Evolutionary conservation across 2,329 filamentous ascomycete species (phyloP).

Genomic region (Trichoderma atroviride): DNA sequence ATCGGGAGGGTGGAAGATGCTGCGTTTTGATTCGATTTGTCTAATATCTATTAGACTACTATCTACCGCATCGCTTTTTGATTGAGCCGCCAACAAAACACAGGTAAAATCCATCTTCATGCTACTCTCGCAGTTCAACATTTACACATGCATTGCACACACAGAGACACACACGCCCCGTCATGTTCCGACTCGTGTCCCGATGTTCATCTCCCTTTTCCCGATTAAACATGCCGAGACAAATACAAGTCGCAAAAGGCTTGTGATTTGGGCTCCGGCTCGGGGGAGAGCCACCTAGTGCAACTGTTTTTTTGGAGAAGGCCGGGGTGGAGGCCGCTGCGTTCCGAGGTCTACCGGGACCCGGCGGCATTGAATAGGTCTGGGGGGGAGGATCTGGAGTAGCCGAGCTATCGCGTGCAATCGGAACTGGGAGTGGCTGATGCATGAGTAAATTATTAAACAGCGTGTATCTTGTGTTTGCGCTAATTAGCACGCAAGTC

Average conservation of each 20-base stretch:
- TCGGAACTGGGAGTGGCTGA: slow-evolving; percentile 1
- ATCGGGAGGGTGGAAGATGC: not conserved
- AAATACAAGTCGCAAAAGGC: not conserved
- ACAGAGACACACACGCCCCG: not conserved
- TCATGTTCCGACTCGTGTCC: slow-evolving; percentile 20
- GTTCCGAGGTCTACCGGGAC: slow-evolving; percentile 26
- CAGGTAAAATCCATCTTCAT: not conserved
- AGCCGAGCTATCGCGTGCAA: slow-evolving; percentile 17
- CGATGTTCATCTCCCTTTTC: not conserved
- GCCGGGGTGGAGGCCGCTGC: not conserved
- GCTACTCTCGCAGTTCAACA: not conserved
- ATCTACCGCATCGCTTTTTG: not conserved
- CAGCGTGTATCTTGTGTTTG: not conserved
- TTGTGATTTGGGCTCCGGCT: slow-evolving; percentile 11
- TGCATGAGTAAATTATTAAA: not conserved
- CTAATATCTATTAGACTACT: not conserved
- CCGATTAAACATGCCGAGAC: not conserved
- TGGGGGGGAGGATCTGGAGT: not conserved
- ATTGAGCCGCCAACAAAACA: not conserved
- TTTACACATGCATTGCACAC: not conserved
- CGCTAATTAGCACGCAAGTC: not conserved
- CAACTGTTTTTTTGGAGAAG: not conserved
- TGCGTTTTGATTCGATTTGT: not conserved
- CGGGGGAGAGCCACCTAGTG: not conserved
- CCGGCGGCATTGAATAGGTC: not conserved